Base-by-base conservation (phyloP, 257 asterid genomes). In the Lavandula angustifolia region DNA sequence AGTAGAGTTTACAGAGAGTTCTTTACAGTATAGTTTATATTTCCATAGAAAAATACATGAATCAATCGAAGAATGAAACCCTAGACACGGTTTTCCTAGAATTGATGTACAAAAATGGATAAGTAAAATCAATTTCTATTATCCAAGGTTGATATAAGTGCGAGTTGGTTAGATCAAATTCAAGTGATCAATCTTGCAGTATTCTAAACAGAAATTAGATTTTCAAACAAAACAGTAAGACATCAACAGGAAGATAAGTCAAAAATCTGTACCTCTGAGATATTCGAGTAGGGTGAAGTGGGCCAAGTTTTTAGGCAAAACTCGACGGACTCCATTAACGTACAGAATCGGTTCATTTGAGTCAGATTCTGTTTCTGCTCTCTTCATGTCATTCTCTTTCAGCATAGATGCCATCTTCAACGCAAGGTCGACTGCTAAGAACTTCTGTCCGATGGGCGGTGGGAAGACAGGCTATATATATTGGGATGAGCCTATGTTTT, bases 241-340 rank as follows among this genome's bases (percentile, higher is more conserved):
- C 9, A 42, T 2, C 4, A 8, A 13, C 62, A 9, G 33, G 7
- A 18, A 41, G 12, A 37, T 11, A 34, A 55, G 44, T 33, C 4
- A 34, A 31, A 33, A 11, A 13, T 35, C 16, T 32, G 14, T 49
- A 92, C 99, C 99, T 80, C 97, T 75, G 66, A 92, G 97, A 76
- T 89, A 89, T 64, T 92, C 99, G 43, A 92, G 97, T 42, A 92
- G 96, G 73, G 97, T 92, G 49, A 84, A 38, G 71, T 92, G 92
- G 52, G 97, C 97, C 70, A 87, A 79, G 3, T 97, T 97, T 77
- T 92, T 94, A 33, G 95, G 90, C 79, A 92, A 79, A 68, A 87
- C 82, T 67, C 89, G 78, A 67, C 97, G 96, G 65, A 81, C 88
- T 7, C 97, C 99, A 78, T 92, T 92, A 34, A 92, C 90, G 62